These are phyloP conservation scores for Alternaria brassicicola DNA, from an alignment of 2,329 filamentous ascomycete species.

Conservation along the genomic window DNA sequence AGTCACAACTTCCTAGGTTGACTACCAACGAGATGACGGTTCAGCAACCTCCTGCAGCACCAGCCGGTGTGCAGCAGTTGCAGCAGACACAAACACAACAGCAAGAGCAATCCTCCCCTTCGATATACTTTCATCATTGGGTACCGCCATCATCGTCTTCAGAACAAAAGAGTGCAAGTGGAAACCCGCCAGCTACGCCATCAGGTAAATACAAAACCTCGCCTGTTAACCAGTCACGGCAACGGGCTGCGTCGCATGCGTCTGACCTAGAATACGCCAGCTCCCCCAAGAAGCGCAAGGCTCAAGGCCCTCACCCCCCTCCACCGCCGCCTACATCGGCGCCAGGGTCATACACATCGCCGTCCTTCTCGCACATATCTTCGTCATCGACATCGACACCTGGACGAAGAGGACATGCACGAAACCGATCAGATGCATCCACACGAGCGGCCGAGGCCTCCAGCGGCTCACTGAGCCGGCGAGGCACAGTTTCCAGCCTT, in stretches of 20 bases:
- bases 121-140: slow-evolving; percentile 93
- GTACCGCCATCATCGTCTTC: slow-evolving; percentile 70
- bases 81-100: slow-evolving; percentile 60
- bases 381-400: slow-evolving; percentile 61
- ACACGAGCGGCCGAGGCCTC: slow-evolving; percentile 42
- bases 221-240: slow-evolving; percentile 47
- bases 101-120: slow-evolving; percentile 70
- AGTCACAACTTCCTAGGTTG: slow-evolving; percentile 57
- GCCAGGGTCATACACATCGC: slow-evolving; percentile 55
- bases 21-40: slow-evolving; percentile 60
- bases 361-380: slow-evolving; percentile 62
- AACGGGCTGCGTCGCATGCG: slow-evolving; percentile 59
- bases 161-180: slow-evolving; percentile 59
- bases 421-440: slow-evolving; percentile 70
- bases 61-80: slow-evolving; percentile 49
- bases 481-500: slow-evolving; percentile 42
- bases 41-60: slow-evolving; percentile 54
- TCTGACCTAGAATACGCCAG: slow-evolving; percentile 68
- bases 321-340: slow-evolving; percentile 59
- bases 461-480: slow-evolving; percentile 41
- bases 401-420: slow-evolving; percentile 65
- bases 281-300: slow-evolving; percentile 86
- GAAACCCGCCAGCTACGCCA: slow-evolving; percentile 73
- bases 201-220: slow-evolving; percentile 64
- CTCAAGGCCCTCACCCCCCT: slow-evolving; percentile 60